Percentiles rank a stretch among this genome's conserved stretches.
phyloP scores from a whole-genome alignment of 371 early-diverging fungal genomes.

The Encephalitozoon hellem region DNA sequence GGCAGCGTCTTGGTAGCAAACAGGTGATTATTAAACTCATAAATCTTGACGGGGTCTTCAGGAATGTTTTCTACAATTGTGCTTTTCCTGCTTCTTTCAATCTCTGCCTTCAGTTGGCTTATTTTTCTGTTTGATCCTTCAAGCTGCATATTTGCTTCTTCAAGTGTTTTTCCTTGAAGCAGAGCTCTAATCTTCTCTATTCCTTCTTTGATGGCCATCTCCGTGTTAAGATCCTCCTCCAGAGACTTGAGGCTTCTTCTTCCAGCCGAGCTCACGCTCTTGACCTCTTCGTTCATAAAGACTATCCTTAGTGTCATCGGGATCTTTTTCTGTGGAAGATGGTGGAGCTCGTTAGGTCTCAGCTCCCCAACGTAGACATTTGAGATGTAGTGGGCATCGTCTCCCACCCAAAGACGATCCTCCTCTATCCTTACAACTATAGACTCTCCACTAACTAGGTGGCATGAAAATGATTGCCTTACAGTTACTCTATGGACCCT shows the following conservation, averaged over 20 bases:
- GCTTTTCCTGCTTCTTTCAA: slow-evolving; percentile 37
- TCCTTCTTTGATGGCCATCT: slow-evolving; percentile 55
- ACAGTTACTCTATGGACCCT: neutral
- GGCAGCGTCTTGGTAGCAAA: slow-evolving; percentile 46
- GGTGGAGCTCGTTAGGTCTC: slow-evolving; percentile 47
- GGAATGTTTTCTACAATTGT: neutral
- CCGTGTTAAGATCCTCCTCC: slow-evolving; percentile 52
- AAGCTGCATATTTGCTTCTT: slow-evolving; percentile 48
- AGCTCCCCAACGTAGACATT: slow-evolving; percentile 39
- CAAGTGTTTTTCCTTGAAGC: slow-evolving; percentile 28
- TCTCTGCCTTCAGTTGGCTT: slow-evolving; percentile 42
- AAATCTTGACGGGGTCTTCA: slow-evolving; percentile 31
- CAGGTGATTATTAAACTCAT: slow-evolving; percentile 56
- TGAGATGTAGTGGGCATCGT: neutral
- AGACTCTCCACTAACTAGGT: neutral
- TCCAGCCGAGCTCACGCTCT: slow-evolving; percentile 16
- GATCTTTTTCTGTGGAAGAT: slow-evolving; percentile 40
- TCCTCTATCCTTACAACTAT: slow-evolving; percentile 12
- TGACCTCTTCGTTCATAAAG: slow-evolving; percentile 48
- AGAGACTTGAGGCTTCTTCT: slow-evolving; percentile 42
- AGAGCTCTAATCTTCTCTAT: slow-evolving; percentile 46
- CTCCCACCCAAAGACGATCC: slow-evolving; percentile 8
- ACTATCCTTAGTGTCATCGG: slow-evolving; percentile 42
- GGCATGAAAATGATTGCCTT: slow-evolving; percentile 15
- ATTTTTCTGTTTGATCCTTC: slow-evolving; percentile 56